A percentile compares a stretch with the other conserved stretches of the same genome.
Evolutionary conservation across 192 early-diverging fungal genomes (phyloP).

Genomic region (Anaeromyces robustus): DNA sequence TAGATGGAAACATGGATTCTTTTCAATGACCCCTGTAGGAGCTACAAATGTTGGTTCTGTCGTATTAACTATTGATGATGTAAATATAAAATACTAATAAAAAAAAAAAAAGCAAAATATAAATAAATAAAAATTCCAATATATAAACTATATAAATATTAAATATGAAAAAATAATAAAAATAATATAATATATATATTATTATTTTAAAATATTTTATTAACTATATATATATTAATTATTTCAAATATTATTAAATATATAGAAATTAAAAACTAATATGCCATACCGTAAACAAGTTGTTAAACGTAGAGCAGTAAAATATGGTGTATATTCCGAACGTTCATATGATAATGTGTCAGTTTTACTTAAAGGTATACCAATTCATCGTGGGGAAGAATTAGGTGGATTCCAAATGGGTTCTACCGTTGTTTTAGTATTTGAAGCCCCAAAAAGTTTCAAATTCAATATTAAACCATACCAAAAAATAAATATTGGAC

Average conservation of each 20-base stretch:
- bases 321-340: slow-evolving; percentile 62
- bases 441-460: slow-evolving; percentile 78
- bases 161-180: too few species aligned
- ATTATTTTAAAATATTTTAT: too few species aligned
- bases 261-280: slow-evolving; percentile 25
- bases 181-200: too few species aligned
- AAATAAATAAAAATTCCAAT: too few species aligned
- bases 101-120: too few species aligned
- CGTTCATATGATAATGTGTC: slow-evolving; percentile 46
- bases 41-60: slow-evolving; percentile 98
- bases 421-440: slow-evolving; percentile 89
- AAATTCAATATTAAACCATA: slow-evolving; percentile 54
- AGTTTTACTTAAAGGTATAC: slow-evolving; percentile 43
- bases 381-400: slow-evolving; percentile 63
- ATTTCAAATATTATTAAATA: slow-evolving; percentile 1
- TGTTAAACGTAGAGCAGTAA: slow-evolving; percentile 41
- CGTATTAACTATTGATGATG: slow-evolving; percentile 82
- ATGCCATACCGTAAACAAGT: slow-evolving; percentile 12
- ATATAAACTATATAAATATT: too few species aligned
- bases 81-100: slow-evolving; percentile 1
- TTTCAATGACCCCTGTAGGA: slow-evolving; percentile 91
- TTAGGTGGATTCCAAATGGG: slow-evolving; percentile 92
- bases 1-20: slow-evolving; percentile 84
- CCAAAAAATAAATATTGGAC: slow-evolving; percentile 66
- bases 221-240: not conserved